Evolutionary conservation across 1,284 basidiomycete species (phyloP).

Genomic region (Ustilago loliicola): DNA sequence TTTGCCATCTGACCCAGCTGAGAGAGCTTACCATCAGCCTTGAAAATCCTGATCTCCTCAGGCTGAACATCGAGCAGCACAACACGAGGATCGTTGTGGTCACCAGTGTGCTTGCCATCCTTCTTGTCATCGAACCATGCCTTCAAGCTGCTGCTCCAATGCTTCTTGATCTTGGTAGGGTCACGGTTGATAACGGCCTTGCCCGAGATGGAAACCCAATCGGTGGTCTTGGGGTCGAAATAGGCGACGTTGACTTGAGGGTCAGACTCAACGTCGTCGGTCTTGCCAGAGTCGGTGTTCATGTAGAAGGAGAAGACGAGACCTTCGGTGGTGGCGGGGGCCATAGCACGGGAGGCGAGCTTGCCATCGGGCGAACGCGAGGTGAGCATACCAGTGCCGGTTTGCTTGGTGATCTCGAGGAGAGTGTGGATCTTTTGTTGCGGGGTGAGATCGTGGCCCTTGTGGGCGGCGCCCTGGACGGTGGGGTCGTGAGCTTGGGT

Average conservation of each 20-base stretch:
- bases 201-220: conserved; percentile 88
- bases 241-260: conserved; percentile 72
- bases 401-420: conserved; percentile 54
- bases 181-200: conserved; percentile 73
- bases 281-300: conserved; percentile 64
- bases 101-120: conserved; percentile 87
- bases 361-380: conserved; percentile 81
- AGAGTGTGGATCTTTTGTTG: conserved; percentile 58
- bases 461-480: conserved; percentile 45
- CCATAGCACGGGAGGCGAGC: conserved; percentile 87
- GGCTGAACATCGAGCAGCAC: conserved; percentile 84
- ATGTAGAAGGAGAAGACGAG: conserved; percentile 69
- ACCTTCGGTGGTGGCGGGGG: conserved; percentile 76
- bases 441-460: conserved; percentile 42
- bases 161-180: conserved; percentile 61
- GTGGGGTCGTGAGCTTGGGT: conserved; percentile 53
- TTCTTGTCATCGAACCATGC: conserved; percentile 90
- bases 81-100: conserved; percentile 83
- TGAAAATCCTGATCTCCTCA: conserved; percentile 74
- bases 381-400: conserved; percentile 78
- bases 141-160: conserved; percentile 53
- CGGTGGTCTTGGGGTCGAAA: conserved; percentile 79
- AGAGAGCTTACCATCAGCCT: conserved; percentile 56
- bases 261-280: conserved; percentile 56
- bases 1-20: conserved; percentile 73